These are phyloP conservation scores for Aspergillus texensis DNA, from an alignment of 2,329 filamentous ascomycete genomes.

Conservation along the genomic window DNA sequence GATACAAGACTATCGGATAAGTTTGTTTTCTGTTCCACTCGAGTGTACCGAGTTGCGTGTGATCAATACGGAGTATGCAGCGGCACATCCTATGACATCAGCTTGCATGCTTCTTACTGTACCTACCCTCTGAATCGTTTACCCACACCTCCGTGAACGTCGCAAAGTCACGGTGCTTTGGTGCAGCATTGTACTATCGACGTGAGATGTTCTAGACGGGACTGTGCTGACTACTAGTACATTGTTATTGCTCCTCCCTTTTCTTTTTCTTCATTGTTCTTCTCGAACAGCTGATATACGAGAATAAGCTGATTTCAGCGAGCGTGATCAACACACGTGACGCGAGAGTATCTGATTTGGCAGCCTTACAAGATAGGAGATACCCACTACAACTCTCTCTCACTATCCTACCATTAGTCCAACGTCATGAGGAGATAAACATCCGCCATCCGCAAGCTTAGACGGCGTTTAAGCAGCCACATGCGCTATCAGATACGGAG, in stretches of 20 bases:
- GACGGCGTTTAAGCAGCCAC: not conserved
- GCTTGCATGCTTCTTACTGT: slow-evolving; percentile 14
- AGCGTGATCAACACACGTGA: not conserved
- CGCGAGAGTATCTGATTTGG: not conserved
- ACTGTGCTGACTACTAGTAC: no score
- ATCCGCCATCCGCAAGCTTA: not conserved
- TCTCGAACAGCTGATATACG: no score
- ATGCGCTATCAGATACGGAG: not conserved
- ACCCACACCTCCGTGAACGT: not conserved
- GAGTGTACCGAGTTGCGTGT: not conserved
- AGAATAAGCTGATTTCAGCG: slow-evolving; percentile 4
- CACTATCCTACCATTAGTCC: not conserved
- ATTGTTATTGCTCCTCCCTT: no score
- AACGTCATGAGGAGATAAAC: not conserved
- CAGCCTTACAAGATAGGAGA: not conserved
- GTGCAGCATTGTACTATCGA: no score
- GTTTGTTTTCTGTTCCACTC: not conserved
- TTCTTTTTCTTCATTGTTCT: no score
- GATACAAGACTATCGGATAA: not conserved
- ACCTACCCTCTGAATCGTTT: not conserved
- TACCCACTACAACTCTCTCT: not conserved
- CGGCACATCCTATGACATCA: slow-evolving; percentile 23
- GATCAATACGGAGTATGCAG: not conserved
- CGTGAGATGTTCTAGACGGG: no score
- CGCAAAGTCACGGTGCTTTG: not conserved